Percentiles rank a stretch among this genome's conserved stretches.
Conservation (phyloP, 108 stramenopile species). For the Conticribra guillardii region DNA sequence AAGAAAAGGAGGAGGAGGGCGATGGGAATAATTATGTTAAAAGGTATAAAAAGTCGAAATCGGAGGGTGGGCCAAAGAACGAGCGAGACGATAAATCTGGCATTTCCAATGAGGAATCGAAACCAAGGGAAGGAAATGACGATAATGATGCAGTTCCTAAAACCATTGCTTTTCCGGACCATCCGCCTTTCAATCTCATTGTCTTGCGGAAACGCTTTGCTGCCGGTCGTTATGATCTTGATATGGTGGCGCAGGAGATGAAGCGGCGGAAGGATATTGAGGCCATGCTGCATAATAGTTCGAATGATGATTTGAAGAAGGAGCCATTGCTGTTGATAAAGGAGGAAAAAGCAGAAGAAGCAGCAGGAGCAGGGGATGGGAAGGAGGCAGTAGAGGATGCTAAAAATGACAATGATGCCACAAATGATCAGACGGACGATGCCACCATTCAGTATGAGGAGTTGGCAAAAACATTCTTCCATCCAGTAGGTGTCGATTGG, state of each 20-base stretch:
- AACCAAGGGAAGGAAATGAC: too few relatives aligned
- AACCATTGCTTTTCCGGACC: constrained; percentile 58
- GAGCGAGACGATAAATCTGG: too few relatives aligned
- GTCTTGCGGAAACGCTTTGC: constrained; percentile 67
- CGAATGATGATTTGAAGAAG: too few relatives aligned
- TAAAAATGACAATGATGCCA: constrained; percentile 6
- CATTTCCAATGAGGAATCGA: too few relatives aligned
- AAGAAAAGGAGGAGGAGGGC: too few relatives aligned
- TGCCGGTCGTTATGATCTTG: constrained; percentile 69
- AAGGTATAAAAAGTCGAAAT: too few relatives aligned
- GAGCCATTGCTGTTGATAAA: background rate
- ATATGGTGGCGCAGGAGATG: constrained; percentile 54
- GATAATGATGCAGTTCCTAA: too few relatives aligned
- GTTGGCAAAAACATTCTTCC: constrained; percentile 46
- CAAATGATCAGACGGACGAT: background rate
- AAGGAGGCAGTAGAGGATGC: background rate
- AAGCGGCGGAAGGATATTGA: constrained; percentile 45
- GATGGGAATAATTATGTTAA: too few relatives aligned
- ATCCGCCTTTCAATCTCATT: constrained; percentile 70
- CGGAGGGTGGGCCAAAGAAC: too few relatives aligned
- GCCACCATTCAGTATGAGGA: constrained; percentile 23
- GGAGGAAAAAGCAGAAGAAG: background rate
- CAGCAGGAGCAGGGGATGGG: background rate
- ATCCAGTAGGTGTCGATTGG: constrained; percentile 78
- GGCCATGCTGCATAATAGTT: constrained; percentile 38